Evolutionary conservation across 2,329 filamentous ascomycete species (phyloP), one percentile per base, ranked within the genome.

Genomic region (Mycocentrospora acerina): DNA sequence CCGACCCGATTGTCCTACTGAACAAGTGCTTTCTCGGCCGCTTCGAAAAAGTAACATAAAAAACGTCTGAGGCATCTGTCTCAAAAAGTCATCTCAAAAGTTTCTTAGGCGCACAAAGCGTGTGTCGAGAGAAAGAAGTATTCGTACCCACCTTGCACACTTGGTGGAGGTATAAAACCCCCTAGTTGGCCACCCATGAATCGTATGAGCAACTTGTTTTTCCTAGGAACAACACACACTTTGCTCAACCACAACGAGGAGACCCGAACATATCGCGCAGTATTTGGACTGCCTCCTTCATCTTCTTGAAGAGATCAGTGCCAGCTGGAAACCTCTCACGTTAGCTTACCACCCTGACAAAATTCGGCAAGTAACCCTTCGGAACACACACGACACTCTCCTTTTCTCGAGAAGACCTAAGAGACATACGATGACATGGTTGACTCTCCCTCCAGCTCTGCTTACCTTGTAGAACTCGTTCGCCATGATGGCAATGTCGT

Each of bases 291-390:
- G 17, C 40, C 37, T n/a, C 41, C 41, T 6, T 29, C 29, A n/a
- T 49, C 37, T 46, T 11, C 30, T 33, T 11, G 29, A 44, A 24
- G 44, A 53, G 19, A 51, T 58, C 28, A 35, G 46, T 16, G 46
- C 54, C 15, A 46, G 49, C 4, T 58, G 53, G 40, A 51, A 56
- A 35, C 44, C 48, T 5, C 46, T 55, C 8, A 42, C 25, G 4
- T 39, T 51, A 10, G 34, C 40, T 7, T 34, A 51, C 22, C 44
- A 57, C 34, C 48, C 50, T 3, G 41, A 53, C 15, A 50, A 54
- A 27, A 51, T 32, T 3, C 7, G 43, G 3, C 29, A 49, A n/a
- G 32, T 50, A 11, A 4, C 14, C 32, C 44, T 14, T 25, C 24
- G 10, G 46, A 48, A 17, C 44, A 46, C n/a, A 39, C 40, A 5